Base-by-base conservation (phyloP, 2,329 filamentous ascomycete genomes). In the Lachnellula occidentalis region DNA sequence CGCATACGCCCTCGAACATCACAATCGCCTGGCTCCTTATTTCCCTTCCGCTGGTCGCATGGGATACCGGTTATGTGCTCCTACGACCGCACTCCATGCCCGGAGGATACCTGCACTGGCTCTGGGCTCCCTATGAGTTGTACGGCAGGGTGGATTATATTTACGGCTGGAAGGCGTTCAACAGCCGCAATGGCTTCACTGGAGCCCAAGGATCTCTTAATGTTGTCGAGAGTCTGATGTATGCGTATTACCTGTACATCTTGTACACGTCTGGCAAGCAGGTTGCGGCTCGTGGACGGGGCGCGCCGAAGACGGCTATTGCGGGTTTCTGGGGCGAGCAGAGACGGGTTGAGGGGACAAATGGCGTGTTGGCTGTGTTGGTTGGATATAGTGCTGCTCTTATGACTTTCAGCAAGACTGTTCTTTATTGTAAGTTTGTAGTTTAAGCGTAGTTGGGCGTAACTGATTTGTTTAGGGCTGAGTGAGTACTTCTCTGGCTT, bases 51-150 rank as follows among this genome's bases (percentile, higher is more conserved):
- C 71, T 87, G 12, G 83, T 88, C n/a, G 64, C 80, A 6, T 88
- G 83, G 86, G 86, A 88, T 65, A 75, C 76, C 2, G 72, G 75
- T 34, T 88, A 87, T 68, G 78, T 87, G 12, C 69, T 88, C 48
- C 71, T 86, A 37, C 83, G 86, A 46, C 86, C 86, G 14, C 76
- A 85, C 67, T 83, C 77, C 51, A 87, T 88, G 83, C 80, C 82
- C 0, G 84, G 84, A 31, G 83, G 85, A 4, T 73, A 69, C 14
- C 70, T 82, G 14, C 83, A 87, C 62, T 78, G 74, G 63, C 64
- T 88, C 48, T 89, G 81, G 79, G 75, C 71, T 7, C 84, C 83
- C 0, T 88, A 88, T 65, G 82, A 80, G 58, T 73, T 87, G 0
- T 88, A 89, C 64, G 83, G 80, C 1, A 73, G 69, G 2, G 74